These are phyloP conservation scores for Diaporthe sp. DNA, from an alignment of 2,329 filamentous ascomycete genomes.

Conservation along the genomic window DNA sequence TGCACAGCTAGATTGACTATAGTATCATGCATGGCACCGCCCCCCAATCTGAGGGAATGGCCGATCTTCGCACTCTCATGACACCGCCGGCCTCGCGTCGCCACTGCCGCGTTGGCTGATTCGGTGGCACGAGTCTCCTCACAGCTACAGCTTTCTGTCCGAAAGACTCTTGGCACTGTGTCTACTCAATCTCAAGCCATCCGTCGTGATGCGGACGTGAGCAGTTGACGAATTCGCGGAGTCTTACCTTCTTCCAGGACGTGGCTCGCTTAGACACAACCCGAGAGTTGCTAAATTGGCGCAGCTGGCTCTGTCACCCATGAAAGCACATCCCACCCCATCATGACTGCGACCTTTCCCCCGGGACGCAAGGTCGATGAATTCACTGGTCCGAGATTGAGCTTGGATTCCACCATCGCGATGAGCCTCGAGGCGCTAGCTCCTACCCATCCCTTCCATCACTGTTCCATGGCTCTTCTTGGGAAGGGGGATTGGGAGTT, in stretches of 20 bases:
- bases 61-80: slow-evolving; percentile 15
- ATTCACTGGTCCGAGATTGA: slow-evolving; percentile 35
- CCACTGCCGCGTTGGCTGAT: slow-evolving; percentile 17
- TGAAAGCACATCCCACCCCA: slow-evolving; percentile 22
- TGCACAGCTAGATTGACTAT: slow-evolving; percentile 29
- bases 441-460: slow-evolving; percentile 17
- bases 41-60: slow-evolving; percentile 21
- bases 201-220: background rate
- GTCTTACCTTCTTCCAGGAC: slow-evolving; percentile 16
- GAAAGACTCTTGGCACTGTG: slow-evolving; percentile 11
- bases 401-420: slow-evolving; percentile 19
- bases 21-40: slow-evolving; percentile 27
- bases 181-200: slow-evolving; percentile 19
- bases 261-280: slow-evolving; percentile 27
- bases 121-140: slow-evolving; percentile 18
- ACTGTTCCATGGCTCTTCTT: slow-evolving; percentile 29
- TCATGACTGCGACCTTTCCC: slow-evolving; percentile 12
- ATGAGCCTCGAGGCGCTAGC: slow-evolving; percentile 21
- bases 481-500: slow-evolving; percentile 5
- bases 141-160: background rate
- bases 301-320: slow-evolving; percentile 14
- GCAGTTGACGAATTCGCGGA: slow-evolving; percentile 25
- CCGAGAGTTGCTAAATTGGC: slow-evolving; percentile 18
- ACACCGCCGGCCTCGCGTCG: slow-evolving; percentile 8
- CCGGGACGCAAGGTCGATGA: slow-evolving; percentile 2